Percentiles rank a stretch among this genome's conserved stretches.
Evolutionary conservation across 192 early-diverging fungal species (phyloP).

Genomic region (Mortierella hygrophila): DNA sequence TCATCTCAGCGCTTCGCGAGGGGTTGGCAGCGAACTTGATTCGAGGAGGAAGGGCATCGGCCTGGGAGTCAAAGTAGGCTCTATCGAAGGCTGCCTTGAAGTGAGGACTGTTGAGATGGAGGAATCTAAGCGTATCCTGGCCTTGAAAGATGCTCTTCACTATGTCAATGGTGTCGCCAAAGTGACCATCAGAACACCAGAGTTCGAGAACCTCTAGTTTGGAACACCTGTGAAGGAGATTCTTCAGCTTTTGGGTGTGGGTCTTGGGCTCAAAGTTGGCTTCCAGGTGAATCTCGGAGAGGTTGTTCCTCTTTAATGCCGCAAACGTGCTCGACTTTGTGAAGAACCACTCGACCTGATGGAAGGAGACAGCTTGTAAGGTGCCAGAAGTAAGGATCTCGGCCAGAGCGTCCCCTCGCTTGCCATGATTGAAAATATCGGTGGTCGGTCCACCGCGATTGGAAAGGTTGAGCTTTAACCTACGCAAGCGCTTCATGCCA

Average conservation of each 20-base stretch:
- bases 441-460: neutral
- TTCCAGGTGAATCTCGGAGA: constrained; percentile 15
- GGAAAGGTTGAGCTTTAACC: constrained; percentile 1
- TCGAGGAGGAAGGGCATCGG: neutral
- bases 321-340: constrained; percentile 8
- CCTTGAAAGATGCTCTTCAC: neutral
- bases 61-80: neutral
- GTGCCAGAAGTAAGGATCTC: neutral
- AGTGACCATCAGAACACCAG: neutral
- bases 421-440: neutral
- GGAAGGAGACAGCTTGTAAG: neutral
- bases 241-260: constrained; percentile 2
- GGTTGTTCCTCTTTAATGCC: neutral
- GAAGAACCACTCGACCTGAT: neutral
- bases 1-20: neutral
- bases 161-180: constrained; percentile 13
- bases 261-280: constrained; percentile 15
- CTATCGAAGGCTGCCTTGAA: constrained; percentile 21
- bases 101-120: constrained; percentile 7
- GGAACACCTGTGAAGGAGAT: constrained; percentile 5
- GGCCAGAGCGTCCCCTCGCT: constrained; percentile 3
- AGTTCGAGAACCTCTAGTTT: neutral
- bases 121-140: neutral
- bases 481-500: neutral
- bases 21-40: neutral